These are phyloP conservation scores for Globisporangium spinosum DNA, from an alignment of 352 stramenopile species.

Conservation along the genomic window DNA sequence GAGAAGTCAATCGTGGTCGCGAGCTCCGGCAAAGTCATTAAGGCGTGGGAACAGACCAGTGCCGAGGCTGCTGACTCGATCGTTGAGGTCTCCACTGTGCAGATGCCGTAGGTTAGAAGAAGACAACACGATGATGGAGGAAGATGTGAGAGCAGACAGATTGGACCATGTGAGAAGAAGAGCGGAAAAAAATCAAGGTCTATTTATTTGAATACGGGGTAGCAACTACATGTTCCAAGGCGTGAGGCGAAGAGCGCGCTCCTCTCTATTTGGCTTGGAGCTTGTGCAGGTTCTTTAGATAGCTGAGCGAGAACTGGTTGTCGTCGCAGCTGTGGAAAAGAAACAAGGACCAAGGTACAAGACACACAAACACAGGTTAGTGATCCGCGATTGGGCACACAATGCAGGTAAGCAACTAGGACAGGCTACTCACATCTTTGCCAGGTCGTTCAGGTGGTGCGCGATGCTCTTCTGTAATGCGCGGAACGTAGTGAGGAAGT, in stretches of 20 bases:
- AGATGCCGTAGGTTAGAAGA: slow-evolving; percentile 11
- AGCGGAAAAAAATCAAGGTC: slow-evolving; percentile 19
- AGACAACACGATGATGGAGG: slow-evolving; percentile 19
- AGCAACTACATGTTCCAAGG: background rate
- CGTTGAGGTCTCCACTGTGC: background rate
- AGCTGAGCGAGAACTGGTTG: slow-evolving; percentile 88
- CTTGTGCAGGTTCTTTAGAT: slow-evolving; percentile 69
- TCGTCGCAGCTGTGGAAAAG: slow-evolving; percentile 67
- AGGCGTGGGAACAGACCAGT: slow-evolving; percentile 33
- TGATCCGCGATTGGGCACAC: background rate
- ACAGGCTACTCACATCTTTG: slow-evolving; percentile 67
- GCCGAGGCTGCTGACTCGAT: background rate
- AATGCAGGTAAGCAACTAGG: slow-evolving; percentile 4
- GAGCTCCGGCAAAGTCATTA: slow-evolving; percentile 74
- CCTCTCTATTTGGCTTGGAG: slow-evolving; percentile 28
- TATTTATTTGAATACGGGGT: slow-evolving; percentile 42
- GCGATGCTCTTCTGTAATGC: slow-evolving; percentile 86
- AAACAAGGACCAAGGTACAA: background rate
- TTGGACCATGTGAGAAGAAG: background rate
- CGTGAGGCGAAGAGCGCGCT: background rate
- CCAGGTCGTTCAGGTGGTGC: slow-evolving; percentile 78
- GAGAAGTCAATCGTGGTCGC: slow-evolving; percentile 56
- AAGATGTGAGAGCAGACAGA: background rate
- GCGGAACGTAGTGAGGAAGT: slow-evolving; percentile 80
- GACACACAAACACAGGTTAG: slow-evolving; percentile 15